phyloP scores from a whole-genome alignment of 2,329 filamentous ascomycete genomes.

The Beauveria sp. region DNA sequence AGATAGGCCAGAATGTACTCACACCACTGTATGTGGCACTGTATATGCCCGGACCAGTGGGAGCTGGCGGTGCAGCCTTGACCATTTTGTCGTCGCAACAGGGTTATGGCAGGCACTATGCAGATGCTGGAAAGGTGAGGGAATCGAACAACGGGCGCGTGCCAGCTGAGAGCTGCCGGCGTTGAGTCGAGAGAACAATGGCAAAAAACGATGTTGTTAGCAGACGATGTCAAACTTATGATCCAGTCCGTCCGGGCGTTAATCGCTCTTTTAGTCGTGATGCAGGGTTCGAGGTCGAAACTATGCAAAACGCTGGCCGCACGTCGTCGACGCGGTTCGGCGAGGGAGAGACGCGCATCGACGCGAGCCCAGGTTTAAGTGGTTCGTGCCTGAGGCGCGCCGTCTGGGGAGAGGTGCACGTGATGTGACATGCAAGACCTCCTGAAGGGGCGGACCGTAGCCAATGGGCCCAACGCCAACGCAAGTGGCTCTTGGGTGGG shows the following conservation, averaged over 20 bases:
- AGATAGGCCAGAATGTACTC: slow-evolving; percentile 26
- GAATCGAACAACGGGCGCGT: background rate
- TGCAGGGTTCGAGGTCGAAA: slow-evolving; percentile 18
- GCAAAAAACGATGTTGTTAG: background rate
- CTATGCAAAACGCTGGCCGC: slow-evolving; percentile 23
- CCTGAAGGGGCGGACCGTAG: slow-evolving; percentile 16
- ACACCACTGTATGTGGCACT: slow-evolving; percentile 64
- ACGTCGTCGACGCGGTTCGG: slow-evolving; percentile 29
- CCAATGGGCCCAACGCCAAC: slow-evolving; percentile 17
- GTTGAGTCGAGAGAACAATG: background rate
- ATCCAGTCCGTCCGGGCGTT: background rate
- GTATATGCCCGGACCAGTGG: slow-evolving; percentile 46
- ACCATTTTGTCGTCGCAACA: slow-evolving; percentile 34
- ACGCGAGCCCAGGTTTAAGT: slow-evolving; percentile 31
- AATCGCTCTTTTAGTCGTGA: background rate
- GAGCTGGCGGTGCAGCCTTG: slow-evolving; percentile 29
- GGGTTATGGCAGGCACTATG: background rate
- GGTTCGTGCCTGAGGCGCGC: slow-evolving; percentile 27
- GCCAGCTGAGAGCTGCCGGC: background rate
- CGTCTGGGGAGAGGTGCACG: slow-evolving; percentile 18
- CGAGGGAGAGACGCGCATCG: slow-evolving; percentile 27
- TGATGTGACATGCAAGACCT: slow-evolving; percentile 21
- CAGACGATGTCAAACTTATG: background rate
- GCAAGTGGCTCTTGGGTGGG: slow-evolving; percentile 11
- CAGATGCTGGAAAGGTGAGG: background rate